Conservation (phyloP, 768 basidiomycete species). For the Gloeopeniophorella convolvens region DNA sequence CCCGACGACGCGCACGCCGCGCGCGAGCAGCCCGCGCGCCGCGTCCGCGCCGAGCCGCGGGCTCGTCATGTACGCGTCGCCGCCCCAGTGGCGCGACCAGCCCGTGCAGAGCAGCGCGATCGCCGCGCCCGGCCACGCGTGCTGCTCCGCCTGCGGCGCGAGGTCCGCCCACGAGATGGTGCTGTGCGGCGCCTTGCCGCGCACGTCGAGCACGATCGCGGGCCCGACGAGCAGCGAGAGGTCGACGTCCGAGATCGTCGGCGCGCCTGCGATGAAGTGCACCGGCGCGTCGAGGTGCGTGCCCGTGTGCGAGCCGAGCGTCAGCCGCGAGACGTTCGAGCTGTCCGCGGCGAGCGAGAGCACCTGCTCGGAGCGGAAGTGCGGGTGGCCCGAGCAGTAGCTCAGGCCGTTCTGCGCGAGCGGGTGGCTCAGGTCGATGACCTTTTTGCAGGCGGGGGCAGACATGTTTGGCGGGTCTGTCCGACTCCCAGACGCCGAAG, state of each 20-base stretch:
- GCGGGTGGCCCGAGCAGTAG: slow-evolving; percentile 52
- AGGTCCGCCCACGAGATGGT: slow-evolving; percentile 52
- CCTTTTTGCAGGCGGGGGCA: slow-evolving; percentile 10
- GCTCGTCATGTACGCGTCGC: slow-evolving; percentile 48
- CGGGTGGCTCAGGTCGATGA: slow-evolving; percentile 51
- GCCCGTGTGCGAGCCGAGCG: slow-evolving; percentile 64
- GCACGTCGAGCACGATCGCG: slow-evolving; percentile 51
- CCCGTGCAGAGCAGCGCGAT: slow-evolving; percentile 59
- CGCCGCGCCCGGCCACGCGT: slow-evolving; percentile 35
- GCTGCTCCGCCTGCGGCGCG: slow-evolving; percentile 29
- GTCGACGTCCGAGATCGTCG: slow-evolving; percentile 52
- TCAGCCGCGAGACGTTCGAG: slow-evolving; percentile 45
- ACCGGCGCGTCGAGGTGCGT: slow-evolving; percentile 77
- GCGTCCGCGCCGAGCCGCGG: slow-evolving; percentile 55
- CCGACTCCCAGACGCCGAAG: background rate
- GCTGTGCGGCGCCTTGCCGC: slow-evolving; percentile 36
- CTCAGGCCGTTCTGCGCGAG: slow-evolving; percentile 38
- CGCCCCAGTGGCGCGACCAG: slow-evolving; percentile 55
- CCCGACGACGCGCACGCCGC: slow-evolving; percentile 53
- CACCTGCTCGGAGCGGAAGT: slow-evolving; percentile 34
- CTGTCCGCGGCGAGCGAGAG: slow-evolving; percentile 40
- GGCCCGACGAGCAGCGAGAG: slow-evolving; percentile 48
- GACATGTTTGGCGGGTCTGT: background rate
- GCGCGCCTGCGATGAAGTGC: slow-evolving; percentile 57
- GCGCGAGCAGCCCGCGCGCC: slow-evolving; percentile 41